Base-by-base conservation (phyloP, 2,329 filamentous ascomycete genomes). In the Cylindrodendrum hubeiense region DNA sequence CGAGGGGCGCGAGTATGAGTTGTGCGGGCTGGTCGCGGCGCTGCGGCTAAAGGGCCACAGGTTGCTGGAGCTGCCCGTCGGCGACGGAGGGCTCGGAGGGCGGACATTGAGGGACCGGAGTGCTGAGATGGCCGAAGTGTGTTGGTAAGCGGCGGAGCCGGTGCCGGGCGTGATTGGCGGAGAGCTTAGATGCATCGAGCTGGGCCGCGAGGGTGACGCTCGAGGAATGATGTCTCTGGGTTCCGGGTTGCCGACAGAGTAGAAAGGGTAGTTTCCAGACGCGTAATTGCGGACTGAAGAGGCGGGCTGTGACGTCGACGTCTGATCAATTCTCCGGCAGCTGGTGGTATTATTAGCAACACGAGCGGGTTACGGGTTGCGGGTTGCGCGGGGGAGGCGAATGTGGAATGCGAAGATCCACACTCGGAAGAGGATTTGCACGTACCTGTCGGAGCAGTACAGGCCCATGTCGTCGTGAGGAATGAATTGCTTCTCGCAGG, bases 401-500 rank as follows among this genome's bases (percentile, higher is more conserved):
- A 30, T 30, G 60, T 46, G 60, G 53, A 56, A 52, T 57, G 53
- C 28, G 30, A 57, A 53, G 46, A 58, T 70, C 71, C 66, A 71
- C 71, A 53, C 53, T 52, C 47, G 54, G 49, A 51, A 39, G 60
- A 33, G 51, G 58, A 49, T 63, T 69, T 64, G 37, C 63, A 83
- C 87, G 79, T 83, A 90, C 87, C 82, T 79, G 74, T 90, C 87
- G 39, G 89, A 90, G 78, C 89, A 91, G 80, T 90, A 91, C 46
- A 90, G 77, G 66, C 84, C 82, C 67, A 82, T 85, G 71, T 87
- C 87, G 73, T 88, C 85, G 43, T 84, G 81, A 53, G 87, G 84
- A 24, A 89, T 78, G 76, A 90, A 90, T 78, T 90, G 88, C 79
- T 90, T 90, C 76, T 90, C 89, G 77, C 89, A 91, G 10, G 84